Evolutionary conservation across 73 alveolate genomes (phyloP), one percentile per base, ranked within the genome.

Genomic region (Uronychia binucleata): DNA sequence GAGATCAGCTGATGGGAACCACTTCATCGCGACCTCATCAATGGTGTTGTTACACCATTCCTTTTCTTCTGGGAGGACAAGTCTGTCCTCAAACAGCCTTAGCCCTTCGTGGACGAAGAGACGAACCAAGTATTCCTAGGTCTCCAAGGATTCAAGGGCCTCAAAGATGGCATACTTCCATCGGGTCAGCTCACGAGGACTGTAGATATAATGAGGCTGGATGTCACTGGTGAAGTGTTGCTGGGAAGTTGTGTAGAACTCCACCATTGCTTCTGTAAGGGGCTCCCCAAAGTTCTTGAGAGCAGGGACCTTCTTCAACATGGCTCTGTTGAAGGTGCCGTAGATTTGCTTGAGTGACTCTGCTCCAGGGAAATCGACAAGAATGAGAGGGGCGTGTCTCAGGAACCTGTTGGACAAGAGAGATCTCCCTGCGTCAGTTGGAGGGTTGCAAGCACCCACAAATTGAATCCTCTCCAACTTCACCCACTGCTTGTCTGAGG

Each of bases 381-480:
- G 92, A 26, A 98, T 94, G 32, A 98, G 87, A 0, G 99, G 99
- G 75, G 97, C 90, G 88, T 98, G 99, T 75, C 99, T 87, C 79
- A 98, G 85, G 89, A 98, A 98, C 77, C 99, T 89, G 57, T 97
- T 98, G 33, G 98, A 88, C 83, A 98, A 91, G 11, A 99, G 99
- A 82, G 94, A 97, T 81, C 99, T 93, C 0, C 99, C 99, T 26
- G 98, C 98, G 91, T 98, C 99, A 0, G 99, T 98, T 30, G 99
- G 99, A 25, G 99, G 99, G 82, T 98, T 98, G 89, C 99, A 98
- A 67, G 99, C 99, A 26, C 99, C 99, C 0, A 98, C 99, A 87
- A 98, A 95, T 91, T 98, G 97, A 74, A 98, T 97, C 79, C 99
- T 95, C 80, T 98, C 99, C 74, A 98, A 87, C 33, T 88, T 91